Conservation (phyloP, 768 basidiomycete species). For the Russula vinacea region DNA sequence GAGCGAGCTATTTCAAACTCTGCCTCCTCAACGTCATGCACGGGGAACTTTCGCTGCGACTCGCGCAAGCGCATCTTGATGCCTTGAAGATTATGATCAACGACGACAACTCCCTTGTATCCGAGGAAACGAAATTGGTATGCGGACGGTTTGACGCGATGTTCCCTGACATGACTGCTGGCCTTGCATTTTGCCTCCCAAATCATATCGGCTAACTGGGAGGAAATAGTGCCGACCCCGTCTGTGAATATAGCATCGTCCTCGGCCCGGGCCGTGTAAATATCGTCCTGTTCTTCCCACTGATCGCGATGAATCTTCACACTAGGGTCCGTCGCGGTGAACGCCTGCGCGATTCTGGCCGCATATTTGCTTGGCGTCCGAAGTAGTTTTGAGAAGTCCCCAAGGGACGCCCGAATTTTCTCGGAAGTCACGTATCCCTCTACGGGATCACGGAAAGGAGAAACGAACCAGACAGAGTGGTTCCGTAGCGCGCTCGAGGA, state of each 20-base stretch:
- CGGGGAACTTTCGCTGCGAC: slow-evolving; percentile 76
- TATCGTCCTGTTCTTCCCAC: slow-evolving; percentile 66
- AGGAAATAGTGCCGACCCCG: slow-evolving; percentile 77
- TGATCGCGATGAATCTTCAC: slow-evolving; percentile 52
- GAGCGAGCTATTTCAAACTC: slow-evolving; percentile 74
- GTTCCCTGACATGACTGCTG: slow-evolving; percentile 17
- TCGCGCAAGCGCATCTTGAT: slow-evolving; percentile 66
- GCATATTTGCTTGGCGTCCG: slow-evolving; percentile 71
- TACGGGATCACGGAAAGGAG: slow-evolving; percentile 51
- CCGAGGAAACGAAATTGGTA: slow-evolving; percentile 80
- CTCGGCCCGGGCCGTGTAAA: too few species aligned
- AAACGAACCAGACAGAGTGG: slow-evolving; percentile 82
- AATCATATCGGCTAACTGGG: slow-evolving; percentile 53
- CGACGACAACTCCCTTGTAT: slow-evolving; percentile 75
- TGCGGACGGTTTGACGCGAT: slow-evolving; percentile 35
- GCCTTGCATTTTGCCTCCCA: slow-evolving; percentile 53
- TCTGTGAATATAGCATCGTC: slow-evolving; percentile 50
- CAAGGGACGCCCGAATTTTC: slow-evolving; percentile 58
- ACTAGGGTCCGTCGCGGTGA: slow-evolving; percentile 77
- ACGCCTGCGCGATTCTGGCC: slow-evolving; percentile 79
- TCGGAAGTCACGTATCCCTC: slow-evolving; percentile 51
- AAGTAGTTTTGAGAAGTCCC: slow-evolving; percentile 55
- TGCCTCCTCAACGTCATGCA: slow-evolving; percentile 41
- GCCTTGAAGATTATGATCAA: slow-evolving; percentile 57
- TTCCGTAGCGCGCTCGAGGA: slow-evolving; percentile 73